These are phyloP conservation scores for Smallanthus sonchifolius DNA, from an alignment of 129 eudicot genomes.

Conservation along the genomic window DNA sequence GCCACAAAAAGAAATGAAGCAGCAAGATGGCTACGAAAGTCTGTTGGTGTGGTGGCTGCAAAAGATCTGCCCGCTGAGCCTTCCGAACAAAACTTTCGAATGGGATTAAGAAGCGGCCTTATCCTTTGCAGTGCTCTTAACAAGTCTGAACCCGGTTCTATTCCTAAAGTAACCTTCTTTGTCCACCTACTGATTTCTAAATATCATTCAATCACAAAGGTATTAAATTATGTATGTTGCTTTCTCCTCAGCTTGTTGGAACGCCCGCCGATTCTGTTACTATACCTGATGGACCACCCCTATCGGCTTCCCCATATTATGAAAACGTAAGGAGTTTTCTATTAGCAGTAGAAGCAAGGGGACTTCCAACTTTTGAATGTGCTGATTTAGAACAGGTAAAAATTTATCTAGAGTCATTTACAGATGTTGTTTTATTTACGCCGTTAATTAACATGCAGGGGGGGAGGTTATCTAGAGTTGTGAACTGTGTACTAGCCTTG, in stretches of 20 bases:
- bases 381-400: slow-evolving; percentile 82
- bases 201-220: neutral
- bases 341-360: slow-evolving; percentile 52
- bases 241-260: slow-evolving; percentile 53
- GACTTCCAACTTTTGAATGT: slow-evolving; percentile 79
- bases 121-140: slow-evolving; percentile 78
- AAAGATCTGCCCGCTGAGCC: slow-evolving; percentile 96
- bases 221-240: neutral
- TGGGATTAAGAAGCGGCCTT: slow-evolving; percentile 80
- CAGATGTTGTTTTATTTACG: neutral
- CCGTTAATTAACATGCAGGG: slow-evolving; percentile 39
- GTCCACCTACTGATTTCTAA: neutral
- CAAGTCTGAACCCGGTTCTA: slow-evolving; percentile 62
- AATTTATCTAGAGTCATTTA: neutral
- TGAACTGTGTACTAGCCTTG: slow-evolving; percentile 73
- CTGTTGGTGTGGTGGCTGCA: slow-evolving; percentile 67
- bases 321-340: slow-evolving; percentile 80
- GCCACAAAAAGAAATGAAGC: slow-evolving; percentile 85
- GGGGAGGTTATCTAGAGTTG: slow-evolving; percentile 69
- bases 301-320: slow-evolving; percentile 65
- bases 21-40: slow-evolving; percentile 73
- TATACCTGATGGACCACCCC: slow-evolving; percentile 86
- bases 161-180: slow-evolving; percentile 57
- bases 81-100: slow-evolving; percentile 80
- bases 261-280: slow-evolving; percentile 49